phyloP scores from a whole-genome alignment of 495 filamentous ascomycete species.

The Mytilinidion resinicola region DNA sequence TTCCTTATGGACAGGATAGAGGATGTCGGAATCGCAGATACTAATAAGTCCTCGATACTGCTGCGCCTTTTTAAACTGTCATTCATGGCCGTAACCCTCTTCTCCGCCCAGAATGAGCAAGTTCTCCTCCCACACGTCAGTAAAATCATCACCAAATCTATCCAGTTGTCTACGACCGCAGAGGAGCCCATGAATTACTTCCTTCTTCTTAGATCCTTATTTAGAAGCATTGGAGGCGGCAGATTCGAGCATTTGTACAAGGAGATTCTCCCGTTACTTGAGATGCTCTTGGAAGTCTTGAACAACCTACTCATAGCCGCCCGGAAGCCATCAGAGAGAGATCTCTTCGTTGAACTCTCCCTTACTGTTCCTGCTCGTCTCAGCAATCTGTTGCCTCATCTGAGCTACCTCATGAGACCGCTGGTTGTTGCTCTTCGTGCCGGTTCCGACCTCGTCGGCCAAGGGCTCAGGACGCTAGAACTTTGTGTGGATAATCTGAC shows the following conservation, averaged over 20 bases:
- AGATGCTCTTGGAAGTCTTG: slow-evolving; percentile 95
- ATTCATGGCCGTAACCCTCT: slow-evolving; percentile 98
- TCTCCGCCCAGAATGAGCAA: slow-evolving; percentile 89
- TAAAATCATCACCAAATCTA: slow-evolving; percentile 92
- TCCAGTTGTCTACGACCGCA: slow-evolving; percentile 88
- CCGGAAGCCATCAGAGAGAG: slow-evolving; percentile 79
- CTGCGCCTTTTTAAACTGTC: slow-evolving; percentile 95
- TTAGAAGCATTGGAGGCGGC: slow-evolving; percentile 93
- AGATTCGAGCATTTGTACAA: slow-evolving; percentile 98
- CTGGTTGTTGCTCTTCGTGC: slow-evolving; percentile 89
- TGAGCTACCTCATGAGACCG: slow-evolving; percentile 95
- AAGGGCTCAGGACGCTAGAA: slow-evolving; percentile 89
- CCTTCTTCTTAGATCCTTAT: slow-evolving; percentile 81
- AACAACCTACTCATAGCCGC: slow-evolving; percentile 88
- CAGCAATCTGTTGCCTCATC: slow-evolving; percentile 92
- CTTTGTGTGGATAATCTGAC: slow-evolving; percentile 98
- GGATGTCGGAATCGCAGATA: slow-evolving; percentile 86
- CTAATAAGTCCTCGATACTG: slow-evolving; percentile 83
- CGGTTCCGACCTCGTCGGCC: slow-evolving; percentile 86
- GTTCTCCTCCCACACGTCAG: slow-evolving; percentile 92
- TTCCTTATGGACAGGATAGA: slow-evolving; percentile 96
- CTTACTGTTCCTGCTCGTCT: slow-evolving; percentile 92
- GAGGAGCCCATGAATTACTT: slow-evolving; percentile 99
- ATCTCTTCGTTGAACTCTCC: slow-evolving; percentile 94
- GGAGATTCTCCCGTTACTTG: slow-evolving; percentile 88